A percentile compares a stretch with the other conserved stretches of the same genome.
phyloP scores from a whole-genome alignment of 1,139 yeast species.

The Candida sojae region DNA sequence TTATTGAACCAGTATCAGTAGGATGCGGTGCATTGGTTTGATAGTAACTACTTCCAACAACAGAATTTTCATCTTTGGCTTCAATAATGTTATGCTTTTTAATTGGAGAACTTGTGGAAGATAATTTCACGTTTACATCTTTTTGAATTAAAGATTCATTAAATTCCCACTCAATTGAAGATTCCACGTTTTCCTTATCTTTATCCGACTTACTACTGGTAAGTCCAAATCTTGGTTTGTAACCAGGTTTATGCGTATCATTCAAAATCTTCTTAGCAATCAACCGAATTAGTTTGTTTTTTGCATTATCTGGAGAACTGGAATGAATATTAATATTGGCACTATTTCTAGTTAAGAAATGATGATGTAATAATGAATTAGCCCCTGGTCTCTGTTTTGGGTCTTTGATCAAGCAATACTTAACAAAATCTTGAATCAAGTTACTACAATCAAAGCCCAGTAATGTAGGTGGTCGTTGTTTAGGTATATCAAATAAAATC shows the following conservation, averaged over 20 bases:
- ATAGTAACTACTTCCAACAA: not conserved
- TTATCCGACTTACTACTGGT: not conserved
- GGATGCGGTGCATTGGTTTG: not conserved
- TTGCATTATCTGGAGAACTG: slow-evolving; percentile 6
- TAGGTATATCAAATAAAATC: slow-evolving; percentile 72
- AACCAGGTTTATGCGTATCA: slow-evolving; percentile 6
- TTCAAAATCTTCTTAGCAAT: slow-evolving; percentile 11
- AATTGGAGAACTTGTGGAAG: not conserved
- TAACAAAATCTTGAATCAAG: slow-evolving; percentile 60
- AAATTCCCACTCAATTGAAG: slow-evolving; percentile 12
- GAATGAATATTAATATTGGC: not conserved
- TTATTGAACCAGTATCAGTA: not conserved
- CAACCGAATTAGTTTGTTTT: slow-evolving; percentile 9
- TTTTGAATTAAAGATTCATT: slow-evolving; percentile 7
- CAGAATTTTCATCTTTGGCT: not conserved
- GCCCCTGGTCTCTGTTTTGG: slow-evolving; percentile 57
- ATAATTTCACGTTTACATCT: not conserved
- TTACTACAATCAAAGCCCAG: slow-evolving; percentile 45
- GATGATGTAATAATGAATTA: slow-evolving; percentile 41
- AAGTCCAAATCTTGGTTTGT: slow-evolving; percentile 13
- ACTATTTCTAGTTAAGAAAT: slow-evolving; percentile 34
- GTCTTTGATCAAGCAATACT: slow-evolving; percentile 58
- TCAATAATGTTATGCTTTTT: not conserved
- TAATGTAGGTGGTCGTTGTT: slow-evolving; percentile 64
- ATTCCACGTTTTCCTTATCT: not conserved